A percentile compares a stretch with the other conserved stretches of the same genome.
These are phyloP conservation scores for Coemansia interrupta DNA, from an alignment of 192 early-diverging fungal species.

Conservation along the genomic window DNA sequence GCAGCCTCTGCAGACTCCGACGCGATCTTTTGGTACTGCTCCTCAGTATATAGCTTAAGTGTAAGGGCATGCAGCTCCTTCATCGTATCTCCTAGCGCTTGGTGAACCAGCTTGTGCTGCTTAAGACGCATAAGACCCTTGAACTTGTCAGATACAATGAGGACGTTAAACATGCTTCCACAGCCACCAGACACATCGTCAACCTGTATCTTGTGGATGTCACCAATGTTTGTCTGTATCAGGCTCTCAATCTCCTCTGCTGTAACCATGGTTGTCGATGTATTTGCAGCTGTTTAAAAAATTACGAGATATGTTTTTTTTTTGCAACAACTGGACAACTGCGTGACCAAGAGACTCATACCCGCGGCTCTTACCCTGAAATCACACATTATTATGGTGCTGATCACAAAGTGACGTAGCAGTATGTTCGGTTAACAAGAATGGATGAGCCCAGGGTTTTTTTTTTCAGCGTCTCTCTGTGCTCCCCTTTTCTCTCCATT, in stretches of 20 bases:
- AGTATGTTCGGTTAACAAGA: not conserved
- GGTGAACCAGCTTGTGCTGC: conserved; percentile 82
- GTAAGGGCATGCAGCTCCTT: conserved; percentile 71
- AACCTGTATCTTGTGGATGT: conserved; percentile 9
- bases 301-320: too few relatives aligned
- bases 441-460: too few relatives aligned
- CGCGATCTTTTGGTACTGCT: conserved; percentile 7
- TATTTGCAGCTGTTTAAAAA: not conserved
- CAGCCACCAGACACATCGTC: conserved; percentile 65
- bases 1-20: not conserved
- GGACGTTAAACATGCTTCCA: conserved; percentile 84
- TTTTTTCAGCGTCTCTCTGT: not conserved
- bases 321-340: too few relatives aligned
- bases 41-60: conserved; percentile 14
- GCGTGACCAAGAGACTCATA: too few relatives aligned
- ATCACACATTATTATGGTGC: not conserved
- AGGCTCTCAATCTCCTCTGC: conserved; percentile 13
- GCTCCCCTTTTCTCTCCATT: not conserved
- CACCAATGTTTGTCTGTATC: conserved; percentile 2
- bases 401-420: not conserved
- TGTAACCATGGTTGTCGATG: conserved; percentile 9
- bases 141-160: conserved; percentile 71
- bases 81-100: conserved; percentile 77
- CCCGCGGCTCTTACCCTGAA: too few relatives aligned
- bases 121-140: conserved; percentile 65